Percentiles rank a stretch among this genome's conserved stretches.
These are phyloP conservation scores for Cutaneotrichosporon sp. DNA, from an alignment of 1,284 basidiomycete species.

Conservation along the genomic window DNA sequence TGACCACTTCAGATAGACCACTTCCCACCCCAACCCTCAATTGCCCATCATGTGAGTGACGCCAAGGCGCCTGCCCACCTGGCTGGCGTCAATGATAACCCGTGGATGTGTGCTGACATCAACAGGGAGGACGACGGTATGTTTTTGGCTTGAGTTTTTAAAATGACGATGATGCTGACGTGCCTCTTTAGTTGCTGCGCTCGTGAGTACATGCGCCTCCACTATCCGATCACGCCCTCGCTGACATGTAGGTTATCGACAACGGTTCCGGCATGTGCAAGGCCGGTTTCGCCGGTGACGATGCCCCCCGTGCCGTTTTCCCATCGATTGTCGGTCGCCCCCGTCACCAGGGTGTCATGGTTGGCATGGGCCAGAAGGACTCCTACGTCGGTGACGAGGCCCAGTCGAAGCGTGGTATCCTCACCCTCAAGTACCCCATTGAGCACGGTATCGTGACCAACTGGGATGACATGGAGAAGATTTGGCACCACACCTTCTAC, in stretches of 20 bases:
- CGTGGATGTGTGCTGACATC: slow-evolving; percentile 13
- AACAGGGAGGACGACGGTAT: slow-evolving; percentile 50
- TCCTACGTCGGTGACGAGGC: slow-evolving; percentile 90
- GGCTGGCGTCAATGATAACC: background rate
- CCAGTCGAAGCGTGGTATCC: slow-evolving; percentile 92
- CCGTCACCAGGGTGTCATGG: slow-evolving; percentile 91
- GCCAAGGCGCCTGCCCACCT: background rate
- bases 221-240: background rate
- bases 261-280: slow-evolving; percentile 91
- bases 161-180: slow-evolving; percentile 6
- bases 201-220: slow-evolving; percentile 28
- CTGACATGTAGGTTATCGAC: slow-evolving; percentile 64
- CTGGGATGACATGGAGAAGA: slow-evolving; percentile 96
- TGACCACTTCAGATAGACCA: slow-evolving; percentile 17
- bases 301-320: slow-evolving; percentile 73
- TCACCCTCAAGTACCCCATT: slow-evolving; percentile 84
- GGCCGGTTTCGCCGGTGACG: slow-evolving; percentile 79
- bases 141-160: slow-evolving; percentile 16
- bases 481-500: slow-evolving; percentile 91
- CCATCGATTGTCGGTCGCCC: slow-evolving; percentile 88
- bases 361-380: slow-evolving; percentile 82
- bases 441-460: slow-evolving; percentile 79
- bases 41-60: slow-evolving; percentile 12
- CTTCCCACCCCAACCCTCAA: slow-evolving; percentile 4
- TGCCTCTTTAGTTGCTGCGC: slow-evolving; percentile 42